phyloP scores from a whole-genome alignment of 352 stramenopile species.

The Paralagenidium karlingii region DNA sequence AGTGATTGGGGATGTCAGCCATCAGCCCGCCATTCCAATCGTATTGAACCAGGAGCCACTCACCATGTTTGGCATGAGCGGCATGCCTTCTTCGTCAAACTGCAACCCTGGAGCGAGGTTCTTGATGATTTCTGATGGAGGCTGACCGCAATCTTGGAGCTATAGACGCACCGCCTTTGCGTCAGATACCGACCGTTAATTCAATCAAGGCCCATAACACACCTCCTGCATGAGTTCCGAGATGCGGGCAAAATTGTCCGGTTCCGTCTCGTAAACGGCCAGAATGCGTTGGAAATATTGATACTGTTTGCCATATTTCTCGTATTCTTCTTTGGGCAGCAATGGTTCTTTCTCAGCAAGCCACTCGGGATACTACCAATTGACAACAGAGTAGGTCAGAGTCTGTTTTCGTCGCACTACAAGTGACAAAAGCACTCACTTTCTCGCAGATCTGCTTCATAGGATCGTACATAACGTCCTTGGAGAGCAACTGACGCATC shows the following conservation, averaged over 20 bases:
- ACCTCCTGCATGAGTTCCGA: slow-evolving; percentile 97
- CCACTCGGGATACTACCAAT: slow-evolving; percentile 91
- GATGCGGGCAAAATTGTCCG: slow-evolving; percentile 90
- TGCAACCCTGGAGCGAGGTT: slow-evolving; percentile 96
- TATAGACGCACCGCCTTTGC: not conserved
- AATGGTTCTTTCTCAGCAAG: slow-evolving; percentile 87
- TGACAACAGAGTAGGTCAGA: not conserved
- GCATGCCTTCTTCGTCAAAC: slow-evolving; percentile 94
- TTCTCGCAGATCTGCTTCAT: slow-evolving; percentile 92
- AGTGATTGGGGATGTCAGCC: too few relatives aligned
- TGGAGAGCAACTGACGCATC: slow-evolving; percentile 96
- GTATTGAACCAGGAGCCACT: too few relatives aligned
- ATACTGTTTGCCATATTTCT: slow-evolving; percentile 93
- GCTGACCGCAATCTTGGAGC: slow-evolving; percentile 88
- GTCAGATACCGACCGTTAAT: not conserved
- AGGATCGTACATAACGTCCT: slow-evolving; percentile 98
- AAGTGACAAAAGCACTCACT: slow-evolving; percentile 1
- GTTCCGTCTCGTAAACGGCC: slow-evolving; percentile 94
- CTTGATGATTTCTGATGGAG: slow-evolving; percentile 96
- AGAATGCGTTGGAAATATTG: slow-evolving; percentile 96
- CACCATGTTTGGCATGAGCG: slow-evolving; percentile 94
- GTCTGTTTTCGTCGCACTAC: not conserved
- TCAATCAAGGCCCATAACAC: slow-evolving; percentile 5
- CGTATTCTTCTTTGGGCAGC: slow-evolving; percentile 88
- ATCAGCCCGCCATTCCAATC: too few relatives aligned